Evolutionary conservation across 2,329 filamentous ascomycete species (phyloP).

Genomic region (Aureobasidium lini): DNA sequence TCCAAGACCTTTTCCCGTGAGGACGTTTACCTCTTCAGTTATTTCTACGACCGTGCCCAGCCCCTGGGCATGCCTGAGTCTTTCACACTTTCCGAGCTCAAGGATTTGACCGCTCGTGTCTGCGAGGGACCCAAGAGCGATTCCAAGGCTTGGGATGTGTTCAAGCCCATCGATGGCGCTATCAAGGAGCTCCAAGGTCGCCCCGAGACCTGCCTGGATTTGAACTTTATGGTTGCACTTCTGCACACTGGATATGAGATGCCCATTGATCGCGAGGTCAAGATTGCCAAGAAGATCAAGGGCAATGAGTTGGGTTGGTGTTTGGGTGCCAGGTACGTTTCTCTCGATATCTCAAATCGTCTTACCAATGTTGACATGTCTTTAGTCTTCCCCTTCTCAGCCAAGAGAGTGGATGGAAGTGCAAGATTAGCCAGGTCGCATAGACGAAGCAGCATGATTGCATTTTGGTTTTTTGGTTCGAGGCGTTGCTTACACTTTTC

Average conservation of each 20-base stretch:
- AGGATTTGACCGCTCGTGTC: constrained; percentile 75
- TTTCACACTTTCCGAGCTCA: constrained; percentile 85
- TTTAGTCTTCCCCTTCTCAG: constrained; percentile 72
- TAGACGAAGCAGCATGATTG: neutral
- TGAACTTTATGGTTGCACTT: constrained; percentile 93
- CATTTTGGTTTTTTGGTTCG: neutral
- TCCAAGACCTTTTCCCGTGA: constrained; percentile 86
- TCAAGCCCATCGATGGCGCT: constrained; percentile 67
- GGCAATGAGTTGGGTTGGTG: constrained; percentile 97
- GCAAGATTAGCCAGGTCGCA: constrained; percentile 67
- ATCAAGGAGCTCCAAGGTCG: constrained; percentile 71
- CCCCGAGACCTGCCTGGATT: constrained; percentile 86
- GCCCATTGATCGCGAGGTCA: constrained; percentile 91
- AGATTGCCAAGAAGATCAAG: constrained; percentile 98
- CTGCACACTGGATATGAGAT: constrained; percentile 96
- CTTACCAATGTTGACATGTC: constrained; percentile 30
- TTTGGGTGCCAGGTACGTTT: constrained; percentile 78
- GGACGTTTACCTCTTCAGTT: constrained; percentile 93
- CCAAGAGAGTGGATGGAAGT: constrained; percentile 80
- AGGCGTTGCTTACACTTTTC: neutral
- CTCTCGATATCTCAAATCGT: neutral
- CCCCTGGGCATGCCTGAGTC: constrained; percentile 97
- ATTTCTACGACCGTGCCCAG: constrained; percentile 93
- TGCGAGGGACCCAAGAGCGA: constrained; percentile 76
- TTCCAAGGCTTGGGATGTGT: constrained; percentile 64